phyloP scores from a whole-genome alignment of 352 stramenopile genomes.

The Paralagenidium karlingii region DNA sequence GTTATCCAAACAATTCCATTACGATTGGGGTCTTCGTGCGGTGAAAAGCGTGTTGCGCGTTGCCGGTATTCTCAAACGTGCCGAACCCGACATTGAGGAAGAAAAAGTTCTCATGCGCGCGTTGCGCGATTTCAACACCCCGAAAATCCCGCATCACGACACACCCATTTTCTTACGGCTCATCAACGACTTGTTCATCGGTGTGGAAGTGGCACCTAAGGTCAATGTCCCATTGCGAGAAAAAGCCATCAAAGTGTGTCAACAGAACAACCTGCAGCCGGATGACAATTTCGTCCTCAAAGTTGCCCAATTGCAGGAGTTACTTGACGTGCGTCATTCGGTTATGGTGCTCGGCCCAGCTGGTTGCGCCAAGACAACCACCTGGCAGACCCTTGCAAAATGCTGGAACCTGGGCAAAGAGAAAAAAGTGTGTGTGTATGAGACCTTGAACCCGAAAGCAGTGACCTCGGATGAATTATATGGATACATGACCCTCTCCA shows the following conservation, averaged over 20 bases:
- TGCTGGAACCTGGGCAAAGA: constrained; percentile 82
- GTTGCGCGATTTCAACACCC: constrained; percentile 78
- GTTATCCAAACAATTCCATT: constrained; percentile 88
- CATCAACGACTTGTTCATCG: constrained; percentile 86
- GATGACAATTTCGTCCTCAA: constrained; percentile 82
- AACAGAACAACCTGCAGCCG: constrained; percentile 74
- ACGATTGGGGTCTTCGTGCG: constrained; percentile 82
- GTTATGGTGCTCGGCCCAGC: constrained; percentile 78
- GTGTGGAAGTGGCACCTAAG: constrained; percentile 89
- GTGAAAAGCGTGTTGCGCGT: constrained; percentile 83
- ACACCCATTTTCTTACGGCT: constrained; percentile 81
- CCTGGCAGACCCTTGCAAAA: constrained; percentile 74
- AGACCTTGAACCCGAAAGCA: constrained; percentile 82
- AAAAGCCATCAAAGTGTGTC: constrained; percentile 87
- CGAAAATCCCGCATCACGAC: constrained; percentile 80
- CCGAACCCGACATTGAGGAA: constrained; percentile 70
- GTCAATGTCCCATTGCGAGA: constrained; percentile 88
- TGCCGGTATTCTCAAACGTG: constrained; percentile 72
- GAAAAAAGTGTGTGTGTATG: constrained; percentile 83
- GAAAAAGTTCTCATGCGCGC: constrained; percentile 83
- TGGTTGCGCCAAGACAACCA: constrained; percentile 77
- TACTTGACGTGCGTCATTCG: constrained; percentile 81
- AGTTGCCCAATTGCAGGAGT: constrained; percentile 76
- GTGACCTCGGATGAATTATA: constrained; percentile 90
- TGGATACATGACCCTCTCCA: constrained; percentile 85